A percentile compares a stretch with the other conserved stretches of the same genome.
Evolutionary conservation across 2,329 filamentous ascomycete species (phyloP).

Genomic region (Sporothrix pallida): DNA sequence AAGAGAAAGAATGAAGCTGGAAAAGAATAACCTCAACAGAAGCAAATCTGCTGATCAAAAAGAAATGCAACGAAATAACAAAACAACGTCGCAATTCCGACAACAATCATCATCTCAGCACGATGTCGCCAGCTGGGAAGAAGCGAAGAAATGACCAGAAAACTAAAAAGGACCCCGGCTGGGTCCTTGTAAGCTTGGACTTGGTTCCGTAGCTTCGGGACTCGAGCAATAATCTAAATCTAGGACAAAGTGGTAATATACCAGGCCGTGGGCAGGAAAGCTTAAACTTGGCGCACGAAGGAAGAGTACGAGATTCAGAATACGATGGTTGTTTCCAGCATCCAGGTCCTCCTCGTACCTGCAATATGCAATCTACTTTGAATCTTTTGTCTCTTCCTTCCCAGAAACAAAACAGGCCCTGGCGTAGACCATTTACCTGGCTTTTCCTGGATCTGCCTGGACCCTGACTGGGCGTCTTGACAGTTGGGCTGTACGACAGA

Average conservation of each 20-base stretch:
- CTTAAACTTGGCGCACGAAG: neutral
- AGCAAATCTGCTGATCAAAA: too few relatives aligned
- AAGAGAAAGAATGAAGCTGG: neutral
- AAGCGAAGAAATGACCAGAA: too few relatives aligned
- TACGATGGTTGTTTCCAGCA: neutral
- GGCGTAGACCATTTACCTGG: neutral
- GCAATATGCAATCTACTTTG: neutral
- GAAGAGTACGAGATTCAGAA: neutral
- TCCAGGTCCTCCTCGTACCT: neutral
- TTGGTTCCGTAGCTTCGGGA: conserved; percentile 17
- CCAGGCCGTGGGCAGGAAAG: neutral
- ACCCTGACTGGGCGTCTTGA: neutral
- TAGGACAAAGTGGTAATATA: neutral
- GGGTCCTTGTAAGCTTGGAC: neutral
- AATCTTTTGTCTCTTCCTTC: too few relatives aligned
- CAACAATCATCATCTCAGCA: too few relatives aligned
- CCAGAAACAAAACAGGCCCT: too few relatives aligned
- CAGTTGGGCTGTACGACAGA: neutral
- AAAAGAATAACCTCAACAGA: too few relatives aligned
- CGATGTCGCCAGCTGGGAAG: too few relatives aligned
- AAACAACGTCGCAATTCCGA: too few relatives aligned
- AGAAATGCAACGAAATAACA: too few relatives aligned
- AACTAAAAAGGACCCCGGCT: neutral
- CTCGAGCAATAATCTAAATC: neutral
- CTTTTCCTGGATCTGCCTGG: neutral